These are phyloP conservation scores for Sporothrix pseudoabietina DNA, from an alignment of 2,329 filamentous ascomycete genomes.

Conservation along the genomic window DNA sequence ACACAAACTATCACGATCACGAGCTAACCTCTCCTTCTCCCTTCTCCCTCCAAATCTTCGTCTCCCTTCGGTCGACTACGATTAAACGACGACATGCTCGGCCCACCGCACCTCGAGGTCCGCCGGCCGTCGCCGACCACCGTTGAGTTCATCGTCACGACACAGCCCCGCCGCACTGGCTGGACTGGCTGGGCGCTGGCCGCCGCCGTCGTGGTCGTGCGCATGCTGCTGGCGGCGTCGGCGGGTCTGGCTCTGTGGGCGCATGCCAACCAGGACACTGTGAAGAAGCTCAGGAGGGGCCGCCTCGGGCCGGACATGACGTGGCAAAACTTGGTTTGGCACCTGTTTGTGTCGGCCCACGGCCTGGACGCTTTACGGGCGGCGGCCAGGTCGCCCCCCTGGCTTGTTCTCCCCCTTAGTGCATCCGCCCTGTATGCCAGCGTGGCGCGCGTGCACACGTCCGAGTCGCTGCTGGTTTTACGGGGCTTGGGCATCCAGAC, in stretches of 20 bases:
- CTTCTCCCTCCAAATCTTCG: not conserved
- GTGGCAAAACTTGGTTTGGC: slow-evolving; percentile 20
- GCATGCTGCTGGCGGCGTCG: slow-evolving; percentile 47
- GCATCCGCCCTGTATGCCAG: slow-evolving; percentile 48
- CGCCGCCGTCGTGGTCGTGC: slow-evolving; percentile 48
- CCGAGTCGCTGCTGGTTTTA: slow-evolving; percentile 86
- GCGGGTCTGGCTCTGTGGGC: slow-evolving; percentile 54
- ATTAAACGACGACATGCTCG: slow-evolving; percentile 58
- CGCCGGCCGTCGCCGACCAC: slow-evolving; percentile 81
- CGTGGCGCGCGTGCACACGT: slow-evolving; percentile 54
- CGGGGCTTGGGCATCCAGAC: slow-evolving; percentile 91
- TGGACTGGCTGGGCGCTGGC: slow-evolving; percentile 45
- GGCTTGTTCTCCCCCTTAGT: slow-evolving; percentile 45
- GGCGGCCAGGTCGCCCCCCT: slow-evolving; percentile 42
- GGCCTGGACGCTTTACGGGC: slow-evolving; percentile 17
- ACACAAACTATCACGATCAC: not conserved
- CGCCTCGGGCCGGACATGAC: not conserved
- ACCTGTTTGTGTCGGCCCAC: slow-evolving; percentile 17
- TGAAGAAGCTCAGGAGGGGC: not conserved
- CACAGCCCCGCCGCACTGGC: slow-evolving; percentile 54
- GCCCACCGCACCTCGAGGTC: slow-evolving; percentile 60
- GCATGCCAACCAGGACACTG: not conserved
- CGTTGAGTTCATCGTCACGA: slow-evolving; percentile 90
- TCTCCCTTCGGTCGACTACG: not conserved
- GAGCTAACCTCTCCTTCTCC: not conserved